phyloP scores from a whole-genome alignment of 2,329 filamentous ascomycete species.

The Fusarium nisikadoi region DNA sequence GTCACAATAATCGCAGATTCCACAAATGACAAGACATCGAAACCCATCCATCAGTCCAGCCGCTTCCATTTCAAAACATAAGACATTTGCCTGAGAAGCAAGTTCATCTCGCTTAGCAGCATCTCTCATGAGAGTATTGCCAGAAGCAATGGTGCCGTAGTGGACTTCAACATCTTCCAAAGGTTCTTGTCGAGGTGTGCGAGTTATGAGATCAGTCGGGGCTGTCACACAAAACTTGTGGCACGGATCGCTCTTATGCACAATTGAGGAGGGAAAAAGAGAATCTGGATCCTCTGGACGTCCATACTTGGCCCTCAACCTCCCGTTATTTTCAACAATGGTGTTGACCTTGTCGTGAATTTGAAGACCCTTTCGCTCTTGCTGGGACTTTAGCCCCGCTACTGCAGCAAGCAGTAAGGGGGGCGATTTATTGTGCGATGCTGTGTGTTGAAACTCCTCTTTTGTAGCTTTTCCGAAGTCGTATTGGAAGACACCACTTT shows the following conservation, averaged over 20 bases:
- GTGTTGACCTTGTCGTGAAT: rapidly evolving
- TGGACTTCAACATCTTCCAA: background rate
- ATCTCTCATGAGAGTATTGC: rapidly evolving
- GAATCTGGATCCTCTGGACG: rapidly evolving
- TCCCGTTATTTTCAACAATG: rapidly evolving
- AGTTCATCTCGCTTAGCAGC: rapidly evolving
- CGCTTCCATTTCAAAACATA: background rate
- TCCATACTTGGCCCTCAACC: background rate
- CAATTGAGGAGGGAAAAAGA: rapidly evolving
- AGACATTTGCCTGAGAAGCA: rapidly evolving
- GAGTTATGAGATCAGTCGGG: rapidly evolving
- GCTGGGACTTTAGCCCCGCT: rapidly evolving
- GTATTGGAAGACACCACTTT: background rate
- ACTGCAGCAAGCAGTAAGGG: rapidly evolving
- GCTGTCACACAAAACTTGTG: rapidly evolving
- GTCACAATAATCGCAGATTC: background rate
- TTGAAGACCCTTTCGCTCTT: background rate
- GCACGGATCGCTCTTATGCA: rapidly evolving
- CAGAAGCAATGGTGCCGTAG: background rate
- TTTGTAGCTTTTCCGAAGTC: background rate
- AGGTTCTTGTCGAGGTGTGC: rapidly evolving
- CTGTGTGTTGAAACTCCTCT: rapidly evolving
- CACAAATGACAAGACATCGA: background rate
- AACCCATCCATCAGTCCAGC: background rate
- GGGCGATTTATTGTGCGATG: rapidly evolving